These are phyloP conservation scores for Aspergillus neotritici DNA, from an alignment of 2,329 filamentous ascomycete species.

Conservation along the genomic window DNA sequence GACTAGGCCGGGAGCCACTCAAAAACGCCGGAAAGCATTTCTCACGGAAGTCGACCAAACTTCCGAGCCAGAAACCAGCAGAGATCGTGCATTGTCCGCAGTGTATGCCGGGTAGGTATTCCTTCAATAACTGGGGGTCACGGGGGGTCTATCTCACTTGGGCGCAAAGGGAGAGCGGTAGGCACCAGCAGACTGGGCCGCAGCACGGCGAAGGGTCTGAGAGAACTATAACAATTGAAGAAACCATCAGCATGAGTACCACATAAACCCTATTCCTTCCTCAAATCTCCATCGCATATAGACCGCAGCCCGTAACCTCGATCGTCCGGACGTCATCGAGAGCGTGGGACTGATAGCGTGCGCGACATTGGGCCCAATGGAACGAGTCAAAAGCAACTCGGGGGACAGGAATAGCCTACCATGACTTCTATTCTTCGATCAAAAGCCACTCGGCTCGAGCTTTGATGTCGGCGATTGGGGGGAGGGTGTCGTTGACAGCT, in stretches of 20 bases:
- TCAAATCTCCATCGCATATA: too few relatives aligned
- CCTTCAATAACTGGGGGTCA: neutral
- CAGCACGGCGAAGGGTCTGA: conserved; percentile 32
- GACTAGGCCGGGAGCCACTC: too few relatives aligned
- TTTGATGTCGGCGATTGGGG: conserved; percentile 6
- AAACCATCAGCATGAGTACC: conserved; percentile 15
- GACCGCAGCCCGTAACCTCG: too few relatives aligned
- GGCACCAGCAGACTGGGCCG: conserved; percentile 34
- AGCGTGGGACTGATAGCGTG: too few relatives aligned
- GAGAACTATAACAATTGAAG: conserved; percentile 24
- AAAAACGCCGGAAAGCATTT: too few relatives aligned
- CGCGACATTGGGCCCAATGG: neutral
- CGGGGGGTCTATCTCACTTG: conserved; percentile 41
- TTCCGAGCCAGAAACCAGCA: neutral
- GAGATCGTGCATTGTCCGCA: neutral
- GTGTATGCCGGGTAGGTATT: neutral
- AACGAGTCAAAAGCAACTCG: neutral
- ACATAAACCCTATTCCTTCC: conserved; percentile 1
- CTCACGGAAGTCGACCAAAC: neutral
- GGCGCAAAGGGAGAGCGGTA: conserved; percentile 55
- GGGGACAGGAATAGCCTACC: neutral
- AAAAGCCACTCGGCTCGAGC: conserved; percentile 21
- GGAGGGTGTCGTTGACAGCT: conserved; percentile 13
- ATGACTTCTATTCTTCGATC: conserved; percentile 29
- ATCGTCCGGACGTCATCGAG: neutral